These are phyloP conservation scores for Sphaerobolus stellatus DNA, from an alignment of 1,284 basidiomycete species.

Conservation along the genomic window DNA sequence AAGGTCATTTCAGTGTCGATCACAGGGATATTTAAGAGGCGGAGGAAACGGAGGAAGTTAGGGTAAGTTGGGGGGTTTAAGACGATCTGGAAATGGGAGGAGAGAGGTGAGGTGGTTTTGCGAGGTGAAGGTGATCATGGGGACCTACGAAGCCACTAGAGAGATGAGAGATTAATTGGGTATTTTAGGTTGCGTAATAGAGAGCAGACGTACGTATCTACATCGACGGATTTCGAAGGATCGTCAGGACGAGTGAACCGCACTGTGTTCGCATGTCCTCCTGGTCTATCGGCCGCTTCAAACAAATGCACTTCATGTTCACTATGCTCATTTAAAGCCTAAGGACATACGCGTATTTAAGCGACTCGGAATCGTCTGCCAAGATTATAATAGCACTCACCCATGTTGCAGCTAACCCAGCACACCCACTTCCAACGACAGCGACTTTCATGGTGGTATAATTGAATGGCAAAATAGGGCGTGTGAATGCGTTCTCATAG, in stretches of 20 bases:
- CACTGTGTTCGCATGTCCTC: slow-evolving; percentile 82
- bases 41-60: slow-evolving; percentile 75
- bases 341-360: too few species aligned
- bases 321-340: slow-evolving; percentile 75
- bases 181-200: not conserved
- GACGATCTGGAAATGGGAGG: slow-evolving; percentile 53
- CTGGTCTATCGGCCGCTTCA: slow-evolving; percentile 66
- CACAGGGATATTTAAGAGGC: slow-evolving; percentile 48
- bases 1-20: slow-evolving; percentile 78
- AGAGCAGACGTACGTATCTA: slow-evolving; percentile 61
- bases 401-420: slow-evolving; percentile 79
- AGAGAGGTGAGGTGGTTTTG: not conserved
- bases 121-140: not conserved
- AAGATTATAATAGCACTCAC: slow-evolving; percentile 36
- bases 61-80: slow-evolving; percentile 80
- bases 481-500: too few species aligned
- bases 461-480: too few species aligned
- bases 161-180: slow-evolving; percentile 1
- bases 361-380: too few species aligned
- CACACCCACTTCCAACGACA: slow-evolving; percentile 77
- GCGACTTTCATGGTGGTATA: slow-evolving; percentile 69
- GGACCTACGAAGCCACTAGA: slow-evolving; percentile 49
- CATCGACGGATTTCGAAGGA: slow-evolving; percentile 44
- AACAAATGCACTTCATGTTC: slow-evolving; percentile 80
- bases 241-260: slow-evolving; percentile 47